phyloP scores from a whole-genome alignment of 345 rosid species.

The Dipteronia dyeriana region DNA sequence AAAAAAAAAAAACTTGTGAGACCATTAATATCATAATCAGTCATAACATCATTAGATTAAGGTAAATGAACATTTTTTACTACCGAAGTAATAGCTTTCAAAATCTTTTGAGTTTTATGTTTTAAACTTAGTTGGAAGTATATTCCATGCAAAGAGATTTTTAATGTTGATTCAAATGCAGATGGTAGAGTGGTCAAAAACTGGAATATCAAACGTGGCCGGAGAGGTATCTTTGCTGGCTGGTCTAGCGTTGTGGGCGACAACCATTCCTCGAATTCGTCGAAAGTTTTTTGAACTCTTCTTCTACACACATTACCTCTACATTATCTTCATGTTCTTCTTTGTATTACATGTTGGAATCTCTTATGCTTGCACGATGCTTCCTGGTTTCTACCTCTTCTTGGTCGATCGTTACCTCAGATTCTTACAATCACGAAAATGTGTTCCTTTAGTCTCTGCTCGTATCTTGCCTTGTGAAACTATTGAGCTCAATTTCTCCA shows the following conservation, averaged over 20 bases:
- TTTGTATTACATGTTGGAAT: slow-evolving; percentile 67
- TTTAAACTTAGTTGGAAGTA: neutral
- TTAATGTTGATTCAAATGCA: slow-evolving; percentile 22
- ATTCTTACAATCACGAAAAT: slow-evolving; percentile 64
- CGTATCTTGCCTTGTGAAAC: slow-evolving; percentile 62
- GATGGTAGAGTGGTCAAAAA: slow-evolving; percentile 52
- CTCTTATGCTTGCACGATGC: slow-evolving; percentile 50
- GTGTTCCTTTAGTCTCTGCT: slow-evolving; percentile 56
- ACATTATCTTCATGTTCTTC: slow-evolving; percentile 64
- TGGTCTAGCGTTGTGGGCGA: slow-evolving; percentile 66
- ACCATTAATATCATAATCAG: no score
- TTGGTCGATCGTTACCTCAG: slow-evolving; percentile 71
- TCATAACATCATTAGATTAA: no score
- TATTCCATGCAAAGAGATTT: neutral
- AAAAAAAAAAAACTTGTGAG: neutral
- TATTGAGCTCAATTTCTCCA: slow-evolving; percentile 73
- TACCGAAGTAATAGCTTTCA: no score
- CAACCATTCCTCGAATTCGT: slow-evolving; percentile 61
- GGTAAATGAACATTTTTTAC: no score
- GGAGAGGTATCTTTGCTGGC: slow-evolving; percentile 66
- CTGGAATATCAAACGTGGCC: slow-evolving; percentile 53
- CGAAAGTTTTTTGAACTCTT: slow-evolving; percentile 73
- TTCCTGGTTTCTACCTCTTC: slow-evolving; percentile 85
- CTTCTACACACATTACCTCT: slow-evolving; percentile 76
- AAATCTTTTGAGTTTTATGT: no score